Evolutionary conservation across 306 rosid species (phyloP).

Genomic region (Gastrolobium villosum): DNA sequence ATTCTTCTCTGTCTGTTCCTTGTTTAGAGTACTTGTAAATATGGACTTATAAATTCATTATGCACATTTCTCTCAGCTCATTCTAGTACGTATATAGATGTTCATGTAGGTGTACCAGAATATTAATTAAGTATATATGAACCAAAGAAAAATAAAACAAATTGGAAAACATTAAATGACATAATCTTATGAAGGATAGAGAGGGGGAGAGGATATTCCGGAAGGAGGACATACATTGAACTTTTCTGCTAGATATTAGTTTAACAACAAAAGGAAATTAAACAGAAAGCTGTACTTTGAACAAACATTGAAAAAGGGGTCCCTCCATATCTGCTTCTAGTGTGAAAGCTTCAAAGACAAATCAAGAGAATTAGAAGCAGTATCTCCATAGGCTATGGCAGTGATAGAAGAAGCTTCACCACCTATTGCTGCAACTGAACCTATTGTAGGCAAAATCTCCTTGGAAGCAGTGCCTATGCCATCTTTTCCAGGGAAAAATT

Average conservation of each 20-base stretch:
- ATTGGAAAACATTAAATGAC: slow-evolving; percentile 27
- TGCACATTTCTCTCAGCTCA: slow-evolving; percentile 7
- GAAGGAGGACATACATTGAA: slow-evolving; percentile 46
- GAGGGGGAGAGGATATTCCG: slow-evolving; percentile 18
- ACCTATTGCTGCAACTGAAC: slow-evolving; percentile 52
- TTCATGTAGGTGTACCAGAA: slow-evolving; percentile 12
- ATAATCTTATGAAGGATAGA: slow-evolving; percentile 38
- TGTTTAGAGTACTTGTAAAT: background rate
- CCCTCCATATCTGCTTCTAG: slow-evolving; percentile 52
- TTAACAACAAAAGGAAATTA: slow-evolving; percentile 52
- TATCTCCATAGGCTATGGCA: slow-evolving; percentile 51
- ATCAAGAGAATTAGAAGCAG: slow-evolving; percentile 68
- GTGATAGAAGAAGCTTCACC: slow-evolving; percentile 63
- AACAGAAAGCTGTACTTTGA: slow-evolving; percentile 50
- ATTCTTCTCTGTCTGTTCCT: background rate
- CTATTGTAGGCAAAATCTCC: slow-evolving; percentile 53
- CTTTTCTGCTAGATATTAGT: slow-evolving; percentile 26
- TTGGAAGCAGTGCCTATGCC: slow-evolving; percentile 60
- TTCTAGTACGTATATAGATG: background rate
- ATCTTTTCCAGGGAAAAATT: slow-evolving; percentile 70
- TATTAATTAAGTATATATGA: background rate
- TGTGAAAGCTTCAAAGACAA: slow-evolving; percentile 83
- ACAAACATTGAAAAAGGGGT: slow-evolving; percentile 8
- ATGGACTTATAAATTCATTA: slow-evolving; percentile 13
- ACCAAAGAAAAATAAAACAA: background rate